Conservation (phyloP, 768 basidiomycete genomes). For the Leccinum longicurvipes region DNA sequence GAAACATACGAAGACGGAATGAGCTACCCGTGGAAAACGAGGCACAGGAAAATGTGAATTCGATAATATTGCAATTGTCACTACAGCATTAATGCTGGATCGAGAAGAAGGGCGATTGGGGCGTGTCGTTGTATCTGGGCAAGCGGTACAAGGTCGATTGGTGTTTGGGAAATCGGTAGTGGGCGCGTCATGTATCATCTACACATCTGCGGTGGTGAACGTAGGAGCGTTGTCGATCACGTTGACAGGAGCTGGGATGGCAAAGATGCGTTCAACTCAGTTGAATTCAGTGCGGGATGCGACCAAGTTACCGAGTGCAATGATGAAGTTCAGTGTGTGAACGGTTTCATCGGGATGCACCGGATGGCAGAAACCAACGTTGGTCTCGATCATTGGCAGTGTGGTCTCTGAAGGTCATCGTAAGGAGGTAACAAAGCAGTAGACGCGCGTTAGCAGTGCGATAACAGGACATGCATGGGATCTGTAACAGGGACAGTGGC, state of each 20-base stretch:
- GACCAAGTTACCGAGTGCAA: slow-evolving; percentile 10
- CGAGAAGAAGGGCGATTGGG: slow-evolving; percentile 1
- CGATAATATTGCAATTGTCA: neutral
- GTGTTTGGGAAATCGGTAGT: neutral
- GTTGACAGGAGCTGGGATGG: slow-evolving; percentile 9
- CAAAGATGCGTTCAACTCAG: neutral
- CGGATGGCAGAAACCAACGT: slow-evolving; percentile 7
- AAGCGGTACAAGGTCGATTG: neutral
- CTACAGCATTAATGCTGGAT: slow-evolving; percentile 19
- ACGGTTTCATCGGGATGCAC: slow-evolving; percentile 15
- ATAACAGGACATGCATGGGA: neutral
- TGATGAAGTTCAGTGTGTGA: slow-evolving; percentile 3
- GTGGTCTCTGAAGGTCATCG: neutral
- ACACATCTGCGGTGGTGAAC: neutral
- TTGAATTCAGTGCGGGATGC: neutral
- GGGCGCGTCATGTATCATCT: neutral
- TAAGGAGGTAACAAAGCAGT: slow-evolving; percentile 1
- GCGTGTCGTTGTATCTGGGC: neutral
- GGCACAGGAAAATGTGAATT: slow-evolving; percentile 16
- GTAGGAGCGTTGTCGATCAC: neutral
- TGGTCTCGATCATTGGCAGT: slow-evolving; percentile 19
- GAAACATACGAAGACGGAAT: neutral
- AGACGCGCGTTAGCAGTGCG: neutral
- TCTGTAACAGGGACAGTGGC: slow-evolving; percentile 10
- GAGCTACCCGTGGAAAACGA: slow-evolving; percentile 7